Percentiles rank a stretch among this genome's conserved stretches.
Evolutionary conservation across 1,284 basidiomycete species (phyloP).

Genomic region (Tremellales sp.): DNA sequence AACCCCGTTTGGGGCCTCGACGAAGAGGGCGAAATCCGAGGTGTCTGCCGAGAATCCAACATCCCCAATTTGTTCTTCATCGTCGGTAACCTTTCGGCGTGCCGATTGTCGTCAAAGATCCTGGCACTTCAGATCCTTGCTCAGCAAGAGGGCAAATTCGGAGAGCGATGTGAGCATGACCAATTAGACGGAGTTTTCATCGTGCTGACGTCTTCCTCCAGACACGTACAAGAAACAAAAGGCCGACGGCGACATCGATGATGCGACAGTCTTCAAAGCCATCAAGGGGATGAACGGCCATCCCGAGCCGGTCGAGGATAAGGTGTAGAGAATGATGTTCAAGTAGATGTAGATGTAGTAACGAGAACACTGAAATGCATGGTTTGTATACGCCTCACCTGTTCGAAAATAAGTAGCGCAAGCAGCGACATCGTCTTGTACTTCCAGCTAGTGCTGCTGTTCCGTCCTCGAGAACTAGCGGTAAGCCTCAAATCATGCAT

Average conservation of each 20-base stretch:
- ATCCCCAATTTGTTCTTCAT: constrained; percentile 39
- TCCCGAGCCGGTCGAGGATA: constrained; percentile 11
- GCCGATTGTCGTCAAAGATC: constrained; percentile 58
- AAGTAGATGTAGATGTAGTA: neutral
- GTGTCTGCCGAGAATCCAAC: constrained; percentile 55
- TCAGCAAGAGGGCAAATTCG: constrained; percentile 56
- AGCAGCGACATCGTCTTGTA: too few species aligned
- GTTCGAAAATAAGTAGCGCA: too few species aligned
- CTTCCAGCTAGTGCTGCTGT: too few species aligned
- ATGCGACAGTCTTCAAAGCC: constrained; percentile 22
- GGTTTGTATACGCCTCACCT: too few species aligned
- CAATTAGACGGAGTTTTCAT: neutral
- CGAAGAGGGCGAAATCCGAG: constrained; percentile 58
- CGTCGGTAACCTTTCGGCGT: constrained; percentile 55
- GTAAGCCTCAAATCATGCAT: too few species aligned
- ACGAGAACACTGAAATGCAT: too few species aligned
- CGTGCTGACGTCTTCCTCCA: constrained; percentile 1
- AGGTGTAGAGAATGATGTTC: constrained; percentile 1
- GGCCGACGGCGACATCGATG: constrained; percentile 21
- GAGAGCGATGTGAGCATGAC: constrained; percentile 46
- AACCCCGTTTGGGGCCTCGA: constrained; percentile 59
- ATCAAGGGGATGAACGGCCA: constrained; percentile 23
- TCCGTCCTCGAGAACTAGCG: too few species aligned
- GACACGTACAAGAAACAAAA: constrained; percentile 34
- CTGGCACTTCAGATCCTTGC: constrained; percentile 63